phyloP scores from a whole-genome alignment of 441 rosid genomes.

The Euphorbia celastroides region DNA sequence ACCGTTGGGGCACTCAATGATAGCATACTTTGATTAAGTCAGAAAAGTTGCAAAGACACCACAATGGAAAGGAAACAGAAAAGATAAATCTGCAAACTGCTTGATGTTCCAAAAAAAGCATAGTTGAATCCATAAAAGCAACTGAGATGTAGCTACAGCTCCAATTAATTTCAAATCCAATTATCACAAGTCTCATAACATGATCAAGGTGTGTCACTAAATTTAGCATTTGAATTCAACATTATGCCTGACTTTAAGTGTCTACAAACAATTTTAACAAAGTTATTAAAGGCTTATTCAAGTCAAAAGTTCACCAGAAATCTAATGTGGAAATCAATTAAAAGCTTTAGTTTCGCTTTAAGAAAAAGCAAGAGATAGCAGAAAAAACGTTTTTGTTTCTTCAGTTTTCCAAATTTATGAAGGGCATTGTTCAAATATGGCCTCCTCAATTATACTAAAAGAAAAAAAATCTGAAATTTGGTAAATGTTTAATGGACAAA shows the following conservation, averaged over 20 bases:
- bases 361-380: not conserved
- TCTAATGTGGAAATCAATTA: not conserved
- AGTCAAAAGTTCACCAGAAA: not conserved
- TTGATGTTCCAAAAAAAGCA: not conserved
- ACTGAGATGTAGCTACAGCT: not conserved
- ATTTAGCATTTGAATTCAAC: not conserved
- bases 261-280: not conserved
- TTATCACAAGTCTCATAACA: not conserved
- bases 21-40: not conserved
- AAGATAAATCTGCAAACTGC: not conserved
- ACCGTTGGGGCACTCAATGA: not conserved
- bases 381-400: not conserved
- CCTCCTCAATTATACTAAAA: not conserved
- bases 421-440: not conserved
- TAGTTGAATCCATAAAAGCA: not conserved
- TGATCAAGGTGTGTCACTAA: not conserved
- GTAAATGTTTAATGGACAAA: not conserved
- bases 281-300: not conserved
- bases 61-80: not conserved
- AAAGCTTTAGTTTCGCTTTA: not conserved
- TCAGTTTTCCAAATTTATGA: too few species aligned
- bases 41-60: not conserved
- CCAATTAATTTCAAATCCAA: not conserved
- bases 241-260: not conserved
- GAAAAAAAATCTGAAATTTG: constrained; percentile 2